Evolutionary conservation across 2,329 filamentous ascomycete genomes (phyloP).

Genomic region (Epichloe aotearoae): DNA sequence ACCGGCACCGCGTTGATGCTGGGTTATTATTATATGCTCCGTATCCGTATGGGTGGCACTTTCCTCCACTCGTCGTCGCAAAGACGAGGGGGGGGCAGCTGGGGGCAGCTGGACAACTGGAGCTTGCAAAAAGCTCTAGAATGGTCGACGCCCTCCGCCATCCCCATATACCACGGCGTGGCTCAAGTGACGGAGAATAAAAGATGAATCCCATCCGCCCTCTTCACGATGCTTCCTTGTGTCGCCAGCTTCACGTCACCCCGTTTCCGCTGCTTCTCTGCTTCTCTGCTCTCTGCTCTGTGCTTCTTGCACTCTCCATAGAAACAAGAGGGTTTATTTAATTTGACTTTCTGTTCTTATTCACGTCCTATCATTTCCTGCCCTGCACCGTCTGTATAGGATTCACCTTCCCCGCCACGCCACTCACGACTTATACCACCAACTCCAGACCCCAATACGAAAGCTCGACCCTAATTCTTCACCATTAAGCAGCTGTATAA

Average conservation of each 20-base stretch:
- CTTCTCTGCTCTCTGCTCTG: background rate
- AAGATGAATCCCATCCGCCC: constrained; percentile 6
- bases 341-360: background rate
- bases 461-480: background rate
- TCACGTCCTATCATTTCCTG: background rate
- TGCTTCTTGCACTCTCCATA: background rate
- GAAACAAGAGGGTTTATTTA: background rate
- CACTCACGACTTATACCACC: background rate
- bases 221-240: background rate
- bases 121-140: constrained; percentile 5
- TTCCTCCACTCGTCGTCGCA: constrained; percentile 2
- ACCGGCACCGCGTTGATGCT: background rate
- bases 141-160: constrained; percentile 3
- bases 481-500: background rate
- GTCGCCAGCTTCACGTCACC: background rate
- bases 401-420: background rate
- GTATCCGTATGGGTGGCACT: background rate
- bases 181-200: constrained; percentile 7
- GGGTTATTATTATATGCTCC: background rate
- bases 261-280: background rate
- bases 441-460: background rate
- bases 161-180: constrained; percentile 10
- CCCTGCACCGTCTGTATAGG: background rate
- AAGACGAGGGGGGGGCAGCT: background rate
- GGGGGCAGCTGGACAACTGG: background rate